phyloP scores from a whole-genome alignment of 2,329 filamentous ascomycete genomes.

The Colletotrichum sp. region DNA sequence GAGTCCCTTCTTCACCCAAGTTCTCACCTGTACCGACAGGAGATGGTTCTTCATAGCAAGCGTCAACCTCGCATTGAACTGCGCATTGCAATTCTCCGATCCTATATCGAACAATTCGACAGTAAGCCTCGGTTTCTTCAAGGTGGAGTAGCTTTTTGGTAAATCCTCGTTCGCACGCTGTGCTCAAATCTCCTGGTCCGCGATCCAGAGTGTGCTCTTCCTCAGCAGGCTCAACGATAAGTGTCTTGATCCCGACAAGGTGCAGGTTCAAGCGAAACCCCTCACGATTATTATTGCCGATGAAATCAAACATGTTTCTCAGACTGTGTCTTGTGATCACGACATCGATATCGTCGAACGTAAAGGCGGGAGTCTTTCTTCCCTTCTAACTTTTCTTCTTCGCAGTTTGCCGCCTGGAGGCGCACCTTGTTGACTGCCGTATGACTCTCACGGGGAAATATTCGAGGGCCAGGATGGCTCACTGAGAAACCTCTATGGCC shows the following conservation, averaged over 20 bases:
- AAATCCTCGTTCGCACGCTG: not conserved
- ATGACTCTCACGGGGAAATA: too few species aligned
- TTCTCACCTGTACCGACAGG: not conserved
- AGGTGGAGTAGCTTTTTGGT: not conserved
- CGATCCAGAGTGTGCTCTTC: not conserved
- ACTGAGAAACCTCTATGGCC: too few species aligned
- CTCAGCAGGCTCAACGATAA: not conserved
- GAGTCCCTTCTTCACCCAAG: not conserved
- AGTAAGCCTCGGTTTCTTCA: not conserved
- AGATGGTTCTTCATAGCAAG: not conserved
- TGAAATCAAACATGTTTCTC: not conserved
- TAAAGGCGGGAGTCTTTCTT: not conserved
- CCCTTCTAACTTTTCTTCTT: too few species aligned
- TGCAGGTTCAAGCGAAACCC: not conserved
- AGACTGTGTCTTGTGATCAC: not conserved
- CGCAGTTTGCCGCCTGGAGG: too few species aligned
- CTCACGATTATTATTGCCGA: not conserved
- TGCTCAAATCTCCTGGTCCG: not conserved
- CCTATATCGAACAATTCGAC: not conserved
- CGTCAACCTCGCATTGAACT: not conserved
- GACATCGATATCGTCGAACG: not conserved
- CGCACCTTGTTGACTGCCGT: too few species aligned
- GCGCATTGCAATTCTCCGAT: not conserved
- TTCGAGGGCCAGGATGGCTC: too few species aligned
- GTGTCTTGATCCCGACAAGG: not conserved